Base-by-base conservation (phyloP, 2,329 filamentous ascomycete species). In the Pseudocercospora vitis region DNA sequence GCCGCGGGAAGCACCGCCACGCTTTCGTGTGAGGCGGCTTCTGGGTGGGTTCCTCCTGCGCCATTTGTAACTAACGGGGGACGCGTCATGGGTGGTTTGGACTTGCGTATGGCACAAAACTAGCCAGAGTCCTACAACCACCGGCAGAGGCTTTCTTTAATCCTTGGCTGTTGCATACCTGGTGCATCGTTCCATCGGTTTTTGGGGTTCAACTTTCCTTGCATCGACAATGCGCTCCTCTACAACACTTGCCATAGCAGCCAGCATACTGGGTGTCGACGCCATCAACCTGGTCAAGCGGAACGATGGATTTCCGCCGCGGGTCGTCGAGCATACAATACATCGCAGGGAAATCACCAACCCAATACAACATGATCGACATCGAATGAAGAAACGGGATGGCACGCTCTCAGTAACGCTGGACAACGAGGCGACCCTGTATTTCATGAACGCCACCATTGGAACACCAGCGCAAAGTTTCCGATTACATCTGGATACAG, bases 401-500 rank as follows among this genome's bases (percentile, higher is more conserved):
- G 53, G 56, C 4, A 77, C 76, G 0, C 70, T 81, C 5, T 67
- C 70, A 28, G 72, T 77, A 57, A 70, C 66, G 2, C 71, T 84
- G 48, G 77, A 81, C 64, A 84, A 84, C 65, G 76, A 82, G 65
- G 78, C 80, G 69, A 81, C 79, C 0, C 72, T 84, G 3, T 85
- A 85, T 64, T 82, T 78, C 61, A 79, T 79, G 56, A 83, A 83
- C 56, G 71, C 80, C 39, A 78, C 73, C 7, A 60, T 86, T 8
- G 82, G 82, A 19, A 84, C 82, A 0, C 82, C 82, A 0, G 65
- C 66, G 32, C 82, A 86, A 61, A 67, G 61, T 11, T 66, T 85
- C 47, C 76, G 77, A 33, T 64, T 85, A 50, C 79, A 84, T 61
- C 74, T 86, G 60, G 82, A 86, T 59, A 85, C 82, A 6, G 82